Evolutionary conservation across 768 basidiomycete genomes (phyloP).

Genomic region (Kwoniella sp.): DNA sequence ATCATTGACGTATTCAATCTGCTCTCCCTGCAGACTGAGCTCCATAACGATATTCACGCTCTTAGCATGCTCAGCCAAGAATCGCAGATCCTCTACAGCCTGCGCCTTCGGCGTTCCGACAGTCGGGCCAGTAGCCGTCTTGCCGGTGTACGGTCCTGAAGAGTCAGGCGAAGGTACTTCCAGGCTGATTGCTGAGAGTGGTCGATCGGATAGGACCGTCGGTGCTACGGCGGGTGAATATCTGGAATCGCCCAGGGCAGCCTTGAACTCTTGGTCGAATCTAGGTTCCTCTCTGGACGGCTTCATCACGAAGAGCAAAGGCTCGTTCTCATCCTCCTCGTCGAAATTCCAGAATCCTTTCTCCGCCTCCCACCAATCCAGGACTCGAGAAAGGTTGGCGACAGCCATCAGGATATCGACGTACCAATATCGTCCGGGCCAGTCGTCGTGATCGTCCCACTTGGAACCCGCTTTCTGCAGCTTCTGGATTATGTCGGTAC

Average conservation of each 20-base stretch:
- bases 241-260: constrained; percentile 20
- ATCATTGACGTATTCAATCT: constrained; percentile 93
- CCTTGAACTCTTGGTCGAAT: constrained; percentile 41
- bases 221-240: constrained; percentile 22
- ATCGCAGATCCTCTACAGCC: constrained; percentile 80
- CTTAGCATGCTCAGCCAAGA: constrained; percentile 92
- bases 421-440: constrained; percentile 98
- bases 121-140: constrained; percentile 7
- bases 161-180: constrained; percentile 33
- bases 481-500: constrained; percentile 82
- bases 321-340: constrained; percentile 76
- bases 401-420: constrained; percentile 94
- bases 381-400: constrained; percentile 90
- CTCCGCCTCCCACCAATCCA: constrained; percentile 99
- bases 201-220: constrained; percentile 10
- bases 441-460: constrained; percentile 98
- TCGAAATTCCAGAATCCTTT: constrained; percentile 99
- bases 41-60: constrained; percentile 96
- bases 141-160: constrained; percentile 15
- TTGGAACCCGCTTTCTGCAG: constrained; percentile 88
- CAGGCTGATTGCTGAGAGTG: constrained; percentile 26
- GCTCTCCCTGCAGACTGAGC: constrained; percentile 87
- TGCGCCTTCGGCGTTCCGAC: constrained; percentile 62
- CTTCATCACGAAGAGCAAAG: constrained; percentile 89
- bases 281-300: constrained; percentile 66